Base-by-base conservation (phyloP, 306 rosid genomes). In the Vicia villosa region DNA sequence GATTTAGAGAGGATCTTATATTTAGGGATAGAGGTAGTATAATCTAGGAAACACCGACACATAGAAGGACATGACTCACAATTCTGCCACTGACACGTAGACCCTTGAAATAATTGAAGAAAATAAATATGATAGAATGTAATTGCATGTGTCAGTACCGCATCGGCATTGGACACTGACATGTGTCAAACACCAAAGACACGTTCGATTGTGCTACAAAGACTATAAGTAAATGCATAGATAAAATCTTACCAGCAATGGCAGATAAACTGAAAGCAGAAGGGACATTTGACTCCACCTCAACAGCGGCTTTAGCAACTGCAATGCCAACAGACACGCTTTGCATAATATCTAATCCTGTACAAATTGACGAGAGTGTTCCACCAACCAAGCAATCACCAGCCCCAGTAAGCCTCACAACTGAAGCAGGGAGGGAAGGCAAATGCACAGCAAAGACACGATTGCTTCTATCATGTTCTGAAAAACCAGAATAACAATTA, bases 361-460 rank as follows among this genome's bases (percentile, higher is more conserved):
- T 83, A 81, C 94, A 93, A 49, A 86, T 45, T 20, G 98, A 90
- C 16, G 89, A 30, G 57, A 93, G 78, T 17, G 72, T 76, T 60
- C 94, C 97, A 8, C 98, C 98, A 57, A 90, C 97, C 77, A 93
- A 84, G 84, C 98, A 90, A 87, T 93, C 98, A 51, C 98, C 98
- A 4, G 96, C 96, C 19, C 97, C 96, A 0, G 90, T 86, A 56
- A 88, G 86, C 85, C 91, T 88, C 82, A 84, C 85, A 58, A 90
- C 96, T 21, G 91, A 81, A 22, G 97, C 94, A 21, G 90, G 85
- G 69, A 88, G 81, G 2, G 98, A 75, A 4, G 97, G 98, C 43
- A 93, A 87, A 73, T 90, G 98, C 72, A 90, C 37, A 5, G 89
- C 96, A 52, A 76, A 90, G 36, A 88, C 81, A 73, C 10, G 73